These are phyloP conservation scores for Pharus latifolius DNA, from an alignment of 176 grass and related monocot species.

Conservation along the genomic window DNA sequence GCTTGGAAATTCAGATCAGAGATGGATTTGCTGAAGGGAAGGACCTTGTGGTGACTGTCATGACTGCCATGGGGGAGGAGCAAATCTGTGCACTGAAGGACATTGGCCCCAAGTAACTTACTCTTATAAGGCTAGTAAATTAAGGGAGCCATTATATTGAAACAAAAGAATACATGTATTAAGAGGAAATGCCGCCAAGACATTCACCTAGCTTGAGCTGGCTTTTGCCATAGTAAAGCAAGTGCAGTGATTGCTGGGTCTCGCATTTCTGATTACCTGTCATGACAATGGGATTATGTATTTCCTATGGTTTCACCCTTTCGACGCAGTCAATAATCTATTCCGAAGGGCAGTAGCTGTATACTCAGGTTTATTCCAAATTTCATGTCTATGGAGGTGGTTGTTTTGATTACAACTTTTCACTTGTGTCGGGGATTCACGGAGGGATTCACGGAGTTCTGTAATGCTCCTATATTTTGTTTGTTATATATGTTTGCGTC, in stretches of 20 bases:
- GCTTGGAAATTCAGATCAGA: conserved; percentile 38
- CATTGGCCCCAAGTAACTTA: conserved; percentile 50
- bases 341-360: not conserved
- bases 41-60: conserved; percentile 55
- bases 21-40: conserved; percentile 55
- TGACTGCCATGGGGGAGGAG: conserved; percentile 76
- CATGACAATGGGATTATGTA: conserved; percentile 21
- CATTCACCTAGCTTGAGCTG: conserved; percentile 43
- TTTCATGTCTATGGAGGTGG: not conserved
- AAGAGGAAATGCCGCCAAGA: conserved; percentile 1
- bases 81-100: conserved; percentile 65
- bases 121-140: not conserved
- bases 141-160: conserved; percentile 1
- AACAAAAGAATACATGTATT: conserved; percentile 18
- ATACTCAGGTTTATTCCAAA: not conserved
- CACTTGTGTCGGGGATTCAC: no score
- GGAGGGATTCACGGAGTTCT: no score
- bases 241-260: conserved; percentile 60
- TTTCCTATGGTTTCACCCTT: conserved; percentile 25
- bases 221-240: conserved; percentile 34
- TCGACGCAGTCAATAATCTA: conserved; percentile 25
- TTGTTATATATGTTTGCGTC: no score
- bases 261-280: conserved; percentile 20
- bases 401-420: not conserved
- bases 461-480: no score